These are phyloP conservation scores for Talaromyces rugulosus DNA, from an alignment of 2,329 filamentous ascomycete species.

Conservation along the genomic window DNA sequence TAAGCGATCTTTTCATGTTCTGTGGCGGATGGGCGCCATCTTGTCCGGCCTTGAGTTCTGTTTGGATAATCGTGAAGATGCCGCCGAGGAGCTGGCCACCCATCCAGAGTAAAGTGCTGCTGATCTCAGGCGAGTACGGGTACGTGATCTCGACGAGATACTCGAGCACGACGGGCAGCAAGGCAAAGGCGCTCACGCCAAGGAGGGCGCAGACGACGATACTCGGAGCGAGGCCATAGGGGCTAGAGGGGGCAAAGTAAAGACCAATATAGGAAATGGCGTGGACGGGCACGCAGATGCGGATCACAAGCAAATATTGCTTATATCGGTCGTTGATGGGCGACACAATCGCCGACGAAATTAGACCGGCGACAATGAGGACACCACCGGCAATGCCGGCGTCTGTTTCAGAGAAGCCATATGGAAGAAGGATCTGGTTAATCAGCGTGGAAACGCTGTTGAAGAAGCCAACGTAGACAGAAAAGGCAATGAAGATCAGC, in stretches of 20 bases:
- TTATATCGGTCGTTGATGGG: constrained; percentile 85
- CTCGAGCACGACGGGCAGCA: constrained; percentile 83
- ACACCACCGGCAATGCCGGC: constrained; percentile 87
- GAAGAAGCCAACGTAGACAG: constrained; percentile 85
- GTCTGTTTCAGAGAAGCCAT: constrained; percentile 76
- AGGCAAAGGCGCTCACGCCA: constrained; percentile 72
- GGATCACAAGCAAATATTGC: constrained; percentile 68
- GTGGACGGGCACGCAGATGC: constrained; percentile 69
- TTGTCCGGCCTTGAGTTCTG: constrained; percentile 58
- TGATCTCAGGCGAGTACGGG: constrained; percentile 80
- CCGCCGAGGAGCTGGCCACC: constrained; percentile 82
- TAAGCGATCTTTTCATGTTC: constrained; percentile 70
- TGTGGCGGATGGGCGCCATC: constrained; percentile 53
- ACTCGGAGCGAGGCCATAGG: constrained; percentile 47
- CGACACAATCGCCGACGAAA: constrained; percentile 68
- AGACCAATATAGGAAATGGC: constrained; percentile 70
- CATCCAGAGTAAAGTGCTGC: constrained; percentile 77
- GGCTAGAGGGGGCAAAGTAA: constrained; percentile 71
- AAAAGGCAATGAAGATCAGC: constrained; percentile 76
- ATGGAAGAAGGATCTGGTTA: constrained; percentile 84
- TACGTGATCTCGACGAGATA: constrained; percentile 83
- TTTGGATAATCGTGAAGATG: constrained; percentile 77
- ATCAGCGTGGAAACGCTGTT: constrained; percentile 84
- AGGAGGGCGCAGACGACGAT: constrained; percentile 72
- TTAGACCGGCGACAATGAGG: constrained; percentile 82